A percentile compares a stretch with the other conserved stretches of the same genome.
Conservation (phyloP, 208 protist species). For the Leishmania mexicana region DNA sequence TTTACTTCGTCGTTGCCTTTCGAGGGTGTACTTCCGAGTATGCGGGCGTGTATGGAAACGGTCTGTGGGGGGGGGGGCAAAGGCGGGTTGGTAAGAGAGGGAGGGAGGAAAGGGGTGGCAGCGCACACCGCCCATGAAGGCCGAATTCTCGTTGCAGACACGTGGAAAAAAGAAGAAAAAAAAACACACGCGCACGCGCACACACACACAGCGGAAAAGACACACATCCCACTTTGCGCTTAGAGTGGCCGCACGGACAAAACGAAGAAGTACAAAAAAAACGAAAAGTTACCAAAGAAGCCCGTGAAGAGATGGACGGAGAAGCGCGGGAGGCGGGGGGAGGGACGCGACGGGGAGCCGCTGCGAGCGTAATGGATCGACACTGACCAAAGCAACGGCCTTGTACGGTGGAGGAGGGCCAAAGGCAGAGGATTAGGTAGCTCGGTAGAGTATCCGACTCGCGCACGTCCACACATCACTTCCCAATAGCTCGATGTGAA, state of each 20-base stretch:
- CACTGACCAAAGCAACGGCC: background rate
- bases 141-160: no score
- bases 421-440: background rate
- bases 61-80: no score
- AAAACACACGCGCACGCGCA: no score
- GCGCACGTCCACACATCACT: background rate
- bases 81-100: background rate
- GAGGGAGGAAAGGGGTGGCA: no score
- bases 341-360: no score
- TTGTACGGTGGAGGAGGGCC: no score
- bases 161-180: no score
- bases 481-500: background rate
- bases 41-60: background rate
- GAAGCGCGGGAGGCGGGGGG: background rate
- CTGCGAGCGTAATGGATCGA: background rate
- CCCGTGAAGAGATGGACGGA: background rate
- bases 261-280: no score
- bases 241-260: no score
- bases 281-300: background rate
- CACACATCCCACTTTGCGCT: no score
- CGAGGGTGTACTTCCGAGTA: background rate
- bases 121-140: no score
- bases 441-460: background rate
- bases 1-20: background rate
- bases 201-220: no score